A percentile compares a stretch with the other conserved stretches of the same genome.
Evolutionary conservation across 179 eudicot species (phyloP).

Genomic region (Dionaea muscipula): DNA sequence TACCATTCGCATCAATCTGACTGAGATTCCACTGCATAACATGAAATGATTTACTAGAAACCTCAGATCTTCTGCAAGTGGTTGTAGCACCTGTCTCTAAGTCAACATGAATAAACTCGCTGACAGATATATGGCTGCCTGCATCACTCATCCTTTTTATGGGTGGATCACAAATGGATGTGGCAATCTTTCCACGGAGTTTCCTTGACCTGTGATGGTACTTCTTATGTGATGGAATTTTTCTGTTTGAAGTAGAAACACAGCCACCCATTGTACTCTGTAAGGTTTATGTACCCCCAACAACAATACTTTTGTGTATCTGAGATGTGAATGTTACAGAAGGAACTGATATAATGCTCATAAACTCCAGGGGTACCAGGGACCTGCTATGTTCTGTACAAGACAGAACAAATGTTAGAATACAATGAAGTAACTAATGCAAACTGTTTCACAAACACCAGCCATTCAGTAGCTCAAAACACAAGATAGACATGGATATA

Average conservation of each 20-base stretch:
- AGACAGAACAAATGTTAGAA: background rate
- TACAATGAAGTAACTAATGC: background rate
- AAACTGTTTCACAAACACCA: background rate
- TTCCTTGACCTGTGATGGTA: slow-evolving; percentile 19
- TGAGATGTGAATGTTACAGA: background rate
- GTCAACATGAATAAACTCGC: slow-evolving; percentile 34
- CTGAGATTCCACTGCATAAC: slow-evolving; percentile 36
- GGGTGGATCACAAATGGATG: slow-evolving; percentile 23
- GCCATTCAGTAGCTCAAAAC: background rate
- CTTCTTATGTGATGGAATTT: slow-evolving; percentile 23
- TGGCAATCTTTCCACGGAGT: slow-evolving; percentile 9
- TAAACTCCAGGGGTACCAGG: background rate
- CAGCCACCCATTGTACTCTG: slow-evolving; percentile 27
- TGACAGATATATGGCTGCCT: slow-evolving; percentile 28
- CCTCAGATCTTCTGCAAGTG: slow-evolving; percentile 39
- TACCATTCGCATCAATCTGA: slow-evolving; percentile 43
- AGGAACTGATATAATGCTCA: background rate
- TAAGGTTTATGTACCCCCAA: background rate
- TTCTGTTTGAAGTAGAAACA: slow-evolving; percentile 24
- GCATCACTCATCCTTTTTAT: slow-evolving; percentile 32
- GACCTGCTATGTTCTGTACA: background rate
- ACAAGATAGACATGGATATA: background rate
- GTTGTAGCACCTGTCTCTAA: slow-evolving; percentile 31
- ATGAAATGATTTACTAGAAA: slow-evolving; percentile 32
- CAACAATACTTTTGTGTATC: background rate